Base-by-base conservation (phyloP, 139 green algal genomes). In the Chlorella sp. region DNA sequence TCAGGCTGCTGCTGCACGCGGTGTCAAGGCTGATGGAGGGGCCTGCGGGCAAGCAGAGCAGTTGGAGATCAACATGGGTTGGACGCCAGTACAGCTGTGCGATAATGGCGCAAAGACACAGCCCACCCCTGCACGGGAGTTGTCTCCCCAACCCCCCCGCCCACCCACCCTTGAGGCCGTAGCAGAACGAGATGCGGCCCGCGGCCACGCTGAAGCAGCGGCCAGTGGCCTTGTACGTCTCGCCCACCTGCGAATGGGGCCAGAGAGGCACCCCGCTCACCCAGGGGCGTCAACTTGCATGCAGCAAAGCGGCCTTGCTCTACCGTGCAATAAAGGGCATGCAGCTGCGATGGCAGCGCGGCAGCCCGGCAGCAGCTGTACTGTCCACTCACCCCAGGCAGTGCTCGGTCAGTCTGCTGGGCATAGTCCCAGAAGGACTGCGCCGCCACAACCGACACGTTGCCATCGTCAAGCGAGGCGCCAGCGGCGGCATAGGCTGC, bases 121-220 rank as follows among this genome's bases (percentile, higher is more conserved):
- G n/a, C n/a, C n/a, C n/a, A n/a, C n/a, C n/a, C n/a, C n/a, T n/a
- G n/a, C n/a, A n/a, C n/a, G n/a, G n/a, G n/a, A n/a, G n/a, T n/a
- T n/a, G n/a, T 74, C 68, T 46, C 34, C 36, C 40, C n/a, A 32
- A 13, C 17, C 67, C 36, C 1, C n/a, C 65, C 4, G 1, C 7
- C 17, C 3, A 7, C 77, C 90, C 91, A 38, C 93, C 94, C 24
- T 87, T 32, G 14, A 98, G 79, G 19, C 90, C 92, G 69, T 96
- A 94, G 16, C 86, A 91, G 82, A 93, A 98, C 28, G 93, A 95
- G 19, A 98, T 62, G 19, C 96, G 90, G 11, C 96, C 96, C 30
- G 93, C 89, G 32, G 93, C 92, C 38, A 96, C 95, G 44, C 89
- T 95, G 81, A 97, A 88, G 84, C 86, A 90, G 72, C 88, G 82